Percentiles rank a stretch among this genome's conserved stretches.
These are phyloP conservation scores for Middelhovenomyces tepae DNA, from an alignment of 805 yeast genomes.

Conservation along the genomic window DNA sequence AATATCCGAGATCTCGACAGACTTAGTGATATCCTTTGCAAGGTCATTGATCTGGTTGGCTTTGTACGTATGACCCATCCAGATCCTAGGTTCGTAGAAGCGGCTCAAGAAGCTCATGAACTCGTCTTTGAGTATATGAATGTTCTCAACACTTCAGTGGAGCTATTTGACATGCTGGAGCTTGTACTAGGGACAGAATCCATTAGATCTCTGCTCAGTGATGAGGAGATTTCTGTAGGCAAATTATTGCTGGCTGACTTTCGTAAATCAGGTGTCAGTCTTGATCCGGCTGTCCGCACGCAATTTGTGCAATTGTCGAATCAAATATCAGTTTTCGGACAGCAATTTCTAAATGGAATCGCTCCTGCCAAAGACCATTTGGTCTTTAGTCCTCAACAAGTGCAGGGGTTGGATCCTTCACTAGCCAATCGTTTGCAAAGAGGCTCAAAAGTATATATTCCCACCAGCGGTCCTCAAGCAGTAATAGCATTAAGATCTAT, in stretches of 20 bases:
- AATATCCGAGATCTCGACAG: conserved; percentile 69
- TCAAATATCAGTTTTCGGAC: conserved; percentile 72
- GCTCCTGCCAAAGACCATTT: conserved; percentile 26
- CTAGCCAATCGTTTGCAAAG: conserved; percentile 22
- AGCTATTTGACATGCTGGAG: conserved; percentile 52
- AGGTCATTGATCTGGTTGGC: conserved; percentile 90
- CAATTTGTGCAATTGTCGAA: conserved; percentile 73
- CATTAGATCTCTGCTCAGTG: conserved; percentile 35
- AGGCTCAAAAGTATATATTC: conserved; percentile 40
- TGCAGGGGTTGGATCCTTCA: conserved; percentile 27
- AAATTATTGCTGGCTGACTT: conserved; percentile 73
- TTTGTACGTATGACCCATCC: conserved; percentile 89
- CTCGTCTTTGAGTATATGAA: conserved; percentile 91
- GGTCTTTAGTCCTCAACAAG: conserved; percentile 17
- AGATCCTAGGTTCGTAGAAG: conserved; percentile 52
- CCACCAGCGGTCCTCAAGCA: conserved; percentile 56
- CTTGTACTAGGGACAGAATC: conserved; percentile 40
- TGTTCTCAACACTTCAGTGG: conserved; percentile 73
- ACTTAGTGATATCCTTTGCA: conserved; percentile 77
- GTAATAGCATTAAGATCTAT: conserved; percentile 55
- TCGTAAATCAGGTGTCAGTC: conserved; percentile 79
- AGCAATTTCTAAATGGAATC: conserved; percentile 52
- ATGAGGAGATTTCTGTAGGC: conserved; percentile 80
- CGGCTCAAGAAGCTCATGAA: conserved; percentile 84
- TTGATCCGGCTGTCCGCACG: conserved; percentile 53